Base-by-base conservation (phyloP, 164 flowering plant genomes). In the Sextonia rubra region DNA sequence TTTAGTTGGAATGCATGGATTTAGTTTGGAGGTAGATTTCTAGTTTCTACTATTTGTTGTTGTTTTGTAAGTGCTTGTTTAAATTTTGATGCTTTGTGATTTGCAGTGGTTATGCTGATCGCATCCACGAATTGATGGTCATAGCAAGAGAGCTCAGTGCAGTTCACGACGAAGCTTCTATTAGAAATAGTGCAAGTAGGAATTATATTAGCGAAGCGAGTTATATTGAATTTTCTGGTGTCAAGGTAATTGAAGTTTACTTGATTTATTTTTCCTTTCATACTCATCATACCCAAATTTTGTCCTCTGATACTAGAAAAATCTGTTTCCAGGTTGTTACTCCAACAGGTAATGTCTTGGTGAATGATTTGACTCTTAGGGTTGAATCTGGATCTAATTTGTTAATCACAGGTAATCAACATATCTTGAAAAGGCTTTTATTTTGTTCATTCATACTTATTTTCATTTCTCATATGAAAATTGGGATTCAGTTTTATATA, bases 31-130 rank as follows among this genome's bases (percentile, higher is more conserved):
- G 44, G 44, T 37, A 37, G 44, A 37, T 37, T 37, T 37, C 44
- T 37, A 37, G 44, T 37, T 37, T 37, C 44, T 37, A 37, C 44
- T 37, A 37, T 22, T 68, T 47, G 25, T 15, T 25, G 72, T 56
- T 32, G 23, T 14, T 66, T 20, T 15, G 60, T 47, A 20, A 29
- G 1, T 15, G 2, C 20, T 69, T 56, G 26, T 62, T 61, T 47
- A 15, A 30, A 71, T 80, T 58, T 47, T 62, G 22, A 25, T 7
- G 7, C 48, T 49, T 66, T 14, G 20, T 71, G 18, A n/a, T 72
- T 47, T 79, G 70, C 89, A 96, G 99, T 89, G 99, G 99, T 77
- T 96, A 96, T 86, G 99, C 99, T 69, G 97, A 89, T 60, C 99
- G 99, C 72, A 96, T 96, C 76, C 93, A 92, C 80, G 99, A 96